Base-by-base conservation (phyloP, 2,329 filamentous ascomycete genomes). In the Camptophora hylomeconis region DNA sequence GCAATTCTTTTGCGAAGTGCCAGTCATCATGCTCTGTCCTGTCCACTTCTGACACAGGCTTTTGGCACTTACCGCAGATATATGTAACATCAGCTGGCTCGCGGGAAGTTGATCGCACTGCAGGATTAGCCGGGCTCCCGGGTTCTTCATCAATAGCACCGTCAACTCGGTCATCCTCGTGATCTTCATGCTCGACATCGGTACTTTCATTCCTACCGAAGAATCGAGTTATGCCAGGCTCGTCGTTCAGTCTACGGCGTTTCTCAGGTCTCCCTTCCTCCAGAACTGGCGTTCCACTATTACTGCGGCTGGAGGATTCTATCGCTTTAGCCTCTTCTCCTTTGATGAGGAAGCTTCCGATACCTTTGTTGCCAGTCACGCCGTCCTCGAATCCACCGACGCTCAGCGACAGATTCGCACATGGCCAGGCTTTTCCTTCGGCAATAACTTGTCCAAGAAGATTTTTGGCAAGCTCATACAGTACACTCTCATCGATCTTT, bases 341-440 rank as follows among this genome's bases (percentile, higher is more conserved):
- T 24, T 66, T 77, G 15, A 93, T 61, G n/a, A 98, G 62, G 47
- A 94, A 95, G 1, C 71, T 67, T 24, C 79, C 77, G 41, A 98
- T 95, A 18, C 79, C 81, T 62, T 75, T 76, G 47, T 93, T 95
- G 4, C 81, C 79, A 21, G 67, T 72, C 33, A 87, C 61, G 2
- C 82, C 80, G 40, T 94, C 84, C 51, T 95, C 86, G 40, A 95
- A 94, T 0, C 83, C 86, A n/a, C 74, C 76, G 14, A 95, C 82
- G 39, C 79, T 86, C 24, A 95, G 58, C 33, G 81, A 89, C 6
- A 98, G 62, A 48, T 93, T 89, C n/a, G 74, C 65, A 49, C 89
- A 95, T 5, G 89, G 89, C 83, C 84, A 95, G 10, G 80, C 75
- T 28, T 67, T 63, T 1, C 81, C 83, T 41, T 92, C 83, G 2